Evolutionary conservation across 1,139 yeast genomes (phyloP), one percentile per base, ranked within the genome.

Genomic region (Suhomyces guaymorum): DNA sequence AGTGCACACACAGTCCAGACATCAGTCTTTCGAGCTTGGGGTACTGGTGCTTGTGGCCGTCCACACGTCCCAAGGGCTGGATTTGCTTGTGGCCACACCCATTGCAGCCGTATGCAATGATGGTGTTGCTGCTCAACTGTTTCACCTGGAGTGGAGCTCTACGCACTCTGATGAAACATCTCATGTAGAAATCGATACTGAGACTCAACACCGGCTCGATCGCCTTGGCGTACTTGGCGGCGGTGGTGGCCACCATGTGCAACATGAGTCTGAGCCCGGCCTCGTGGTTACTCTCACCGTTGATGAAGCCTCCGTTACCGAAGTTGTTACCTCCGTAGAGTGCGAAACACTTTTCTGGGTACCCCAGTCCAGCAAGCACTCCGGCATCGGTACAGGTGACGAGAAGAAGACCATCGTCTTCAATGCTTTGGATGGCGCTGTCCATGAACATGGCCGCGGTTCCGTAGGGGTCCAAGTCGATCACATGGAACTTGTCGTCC

Each of bases 341-440:
- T 0, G 97, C 89, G 66, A 81, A 92, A 59, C 97, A 92, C 59
- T 92, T 92, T 51, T 92, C 99, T 0, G 97, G 97, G 58, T 90
- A 90, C 11, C 96, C 94, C 44, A 84, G 82, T 5, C 98, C 98
- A 0, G 97, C 98, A 36, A 92, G 70, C 1, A 92, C 97, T 0
- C 96, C 95, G 13, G 95, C 75, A 63, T 92, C 99, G 0, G 99
- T 92, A 59, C 98, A 94, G 1, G 99, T 92, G 6, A 92, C 92
- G 31, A 90, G 65, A 48, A 92, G 61, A 31, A 92, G 55, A 0
- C 97, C 99, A 32, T 83, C 92, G 47, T 89, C 90, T 34, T 75
- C 77, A 10, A 90, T 75, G 24, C 83, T 69, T 50, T 87, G 95
- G 21, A 92, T 70, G 0, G 97, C 97, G 18, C 92, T 77, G 55